A percentile compares a stretch with the other conserved stretches of the same genome.
phyloP scores from a whole-genome alignment of 129 eudicot genomes.

The Heracleum sosnowskyi region DNA sequence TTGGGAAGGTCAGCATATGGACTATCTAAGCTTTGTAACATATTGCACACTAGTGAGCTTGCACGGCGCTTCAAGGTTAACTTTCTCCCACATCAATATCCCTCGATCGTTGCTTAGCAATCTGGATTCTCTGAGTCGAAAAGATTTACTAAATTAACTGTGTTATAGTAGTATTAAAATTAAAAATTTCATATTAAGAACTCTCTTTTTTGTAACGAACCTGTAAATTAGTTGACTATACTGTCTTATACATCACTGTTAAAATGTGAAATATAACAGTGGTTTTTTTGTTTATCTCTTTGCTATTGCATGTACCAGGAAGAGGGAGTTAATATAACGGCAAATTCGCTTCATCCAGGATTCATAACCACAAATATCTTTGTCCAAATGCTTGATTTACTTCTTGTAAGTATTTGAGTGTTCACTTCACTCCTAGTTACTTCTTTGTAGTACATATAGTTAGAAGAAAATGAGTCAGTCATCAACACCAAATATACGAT shows the following conservation, averaged over 20 bases:
- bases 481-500: no score
- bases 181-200: no score
- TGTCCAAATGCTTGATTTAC: not conserved
- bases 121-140: not conserved
- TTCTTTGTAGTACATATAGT: no score
- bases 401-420: not conserved
- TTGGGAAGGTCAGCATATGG: conserved; percentile 37
- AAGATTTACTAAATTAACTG: not conserved
- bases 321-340: conserved; percentile 41
- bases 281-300: no score
- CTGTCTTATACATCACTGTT: not conserved
- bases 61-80: conserved; percentile 34
- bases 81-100: not conserved
- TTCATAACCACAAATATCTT: conserved; percentile 45
- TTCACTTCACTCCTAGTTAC: no score
- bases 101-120: not conserved
- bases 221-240: not conserved
- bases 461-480: no score
- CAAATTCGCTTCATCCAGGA: conserved; percentile 64
- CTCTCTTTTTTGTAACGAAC: no score
- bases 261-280: not conserved
- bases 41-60: conserved; percentile 69
- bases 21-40: conserved; percentile 78
- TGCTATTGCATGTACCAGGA: conserved; percentile 24
- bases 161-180: no score